Percentiles rank a stretch among this genome's conserved stretches.
These are phyloP conservation scores for Penicillium frequentans DNA, from an alignment of 2,329 filamentous ascomycete species.

Conservation along the genomic window DNA sequence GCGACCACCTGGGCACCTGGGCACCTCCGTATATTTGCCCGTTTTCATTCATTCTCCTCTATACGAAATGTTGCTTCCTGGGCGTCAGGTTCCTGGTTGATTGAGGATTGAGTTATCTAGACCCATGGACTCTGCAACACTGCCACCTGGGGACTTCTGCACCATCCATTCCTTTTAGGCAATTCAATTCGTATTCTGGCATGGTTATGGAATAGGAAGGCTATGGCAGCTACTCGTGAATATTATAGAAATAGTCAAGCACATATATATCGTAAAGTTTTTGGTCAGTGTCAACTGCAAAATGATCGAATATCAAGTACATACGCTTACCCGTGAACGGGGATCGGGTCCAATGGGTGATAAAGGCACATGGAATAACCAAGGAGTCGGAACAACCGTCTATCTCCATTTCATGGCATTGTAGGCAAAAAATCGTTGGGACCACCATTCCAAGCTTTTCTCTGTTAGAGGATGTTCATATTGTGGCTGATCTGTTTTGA, in stretches of 20 bases:
- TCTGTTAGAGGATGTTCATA: too few relatives aligned
- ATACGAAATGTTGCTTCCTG: not conserved
- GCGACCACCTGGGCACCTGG: too few relatives aligned
- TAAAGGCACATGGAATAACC: constrained; percentile 57
- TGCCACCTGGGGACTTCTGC: too few relatives aligned
- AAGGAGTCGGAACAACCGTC: constrained; percentile 38
- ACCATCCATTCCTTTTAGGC: not conserved
- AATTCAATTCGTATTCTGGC: not conserved
- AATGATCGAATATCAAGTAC: not conserved
- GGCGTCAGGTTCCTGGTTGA: not conserved
- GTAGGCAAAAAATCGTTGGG: too few relatives aligned
- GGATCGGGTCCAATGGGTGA: constrained; percentile 59
- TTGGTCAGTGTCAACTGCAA: constrained; percentile 33
- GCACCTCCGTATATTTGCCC: not conserved
- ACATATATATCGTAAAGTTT: constrained; percentile 36
- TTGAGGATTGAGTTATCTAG: not conserved
- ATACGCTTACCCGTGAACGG: constrained; percentile 34
- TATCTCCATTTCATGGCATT: too few relatives aligned
- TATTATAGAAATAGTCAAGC: too few relatives aligned
- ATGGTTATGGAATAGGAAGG: not conserved
- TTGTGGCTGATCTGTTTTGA: not conserved
- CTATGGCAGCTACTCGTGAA: not conserved
- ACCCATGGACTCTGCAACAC: not conserved
- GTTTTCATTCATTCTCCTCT: not conserved
- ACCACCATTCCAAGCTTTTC: too few relatives aligned